These are phyloP conservation scores for Physcia stellaris DNA, from an alignment of 495 filamentous ascomycete species.

Conservation along the genomic window DNA sequence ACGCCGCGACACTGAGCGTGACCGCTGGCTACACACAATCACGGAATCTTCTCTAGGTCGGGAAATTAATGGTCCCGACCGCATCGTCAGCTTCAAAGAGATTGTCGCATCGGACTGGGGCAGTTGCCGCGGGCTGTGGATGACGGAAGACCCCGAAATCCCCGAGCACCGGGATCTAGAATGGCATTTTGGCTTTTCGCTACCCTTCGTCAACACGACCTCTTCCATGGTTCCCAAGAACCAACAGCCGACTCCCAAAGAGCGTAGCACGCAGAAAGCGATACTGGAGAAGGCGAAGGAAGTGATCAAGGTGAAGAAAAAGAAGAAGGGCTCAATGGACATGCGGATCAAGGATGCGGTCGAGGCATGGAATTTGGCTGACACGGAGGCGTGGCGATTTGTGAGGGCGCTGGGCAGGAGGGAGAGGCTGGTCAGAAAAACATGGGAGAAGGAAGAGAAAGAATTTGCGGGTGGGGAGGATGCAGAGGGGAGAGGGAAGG, in stretches of 20 bases:
- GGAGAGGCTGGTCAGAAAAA: conserved; percentile 40
- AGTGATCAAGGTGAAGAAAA: conserved; percentile 25
- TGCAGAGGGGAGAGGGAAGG: conserved; percentile 3
- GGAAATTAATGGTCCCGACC: conserved; percentile 42
- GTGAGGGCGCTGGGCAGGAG: conserved; percentile 57
- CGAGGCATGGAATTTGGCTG: conserved; percentile 88
- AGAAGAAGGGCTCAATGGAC: conserved; percentile 10
- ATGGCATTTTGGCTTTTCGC: conserved; percentile 78
- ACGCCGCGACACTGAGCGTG: conserved; percentile 60
- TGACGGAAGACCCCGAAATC: conserved; percentile 55
- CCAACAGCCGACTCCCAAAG: neutral
- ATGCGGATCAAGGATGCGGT: conserved; percentile 41
- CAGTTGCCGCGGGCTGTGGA: conserved; percentile 55
- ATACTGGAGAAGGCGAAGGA: conserved; percentile 25
- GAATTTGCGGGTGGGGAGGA: conserved; percentile 39
- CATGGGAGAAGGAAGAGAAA: conserved; percentile 61
- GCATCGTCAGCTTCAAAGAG: conserved; percentile 68
- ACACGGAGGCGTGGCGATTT: conserved; percentile 89
- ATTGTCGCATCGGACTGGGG: conserved; percentile 53
- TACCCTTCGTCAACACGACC: conserved; percentile 34
- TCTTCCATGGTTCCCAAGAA: conserved; percentile 6
- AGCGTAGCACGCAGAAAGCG: conserved; percentile 1
- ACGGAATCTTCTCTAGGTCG: conserved; percentile 56
- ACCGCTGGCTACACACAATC: conserved; percentile 62
- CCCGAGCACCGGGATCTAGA: conserved; percentile 46